A percentile compares a stretch with the other conserved stretches of the same genome.
Conservation (phyloP, 768 basidiomycete species). For the Collybia mongolica region DNA sequence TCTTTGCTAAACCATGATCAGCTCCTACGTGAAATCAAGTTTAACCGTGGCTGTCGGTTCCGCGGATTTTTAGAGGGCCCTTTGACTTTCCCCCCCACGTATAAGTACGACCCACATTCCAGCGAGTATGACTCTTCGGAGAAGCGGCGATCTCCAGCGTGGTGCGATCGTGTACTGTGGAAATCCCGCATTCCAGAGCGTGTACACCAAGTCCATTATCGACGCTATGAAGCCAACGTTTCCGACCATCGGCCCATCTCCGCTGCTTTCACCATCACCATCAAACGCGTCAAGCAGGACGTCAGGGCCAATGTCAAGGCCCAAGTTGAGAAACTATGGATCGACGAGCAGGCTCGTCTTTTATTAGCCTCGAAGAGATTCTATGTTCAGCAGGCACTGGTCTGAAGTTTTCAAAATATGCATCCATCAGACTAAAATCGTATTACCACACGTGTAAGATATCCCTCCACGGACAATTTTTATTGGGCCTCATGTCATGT, state of each 20-base stretch:
- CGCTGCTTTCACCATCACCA: slow-evolving; percentile 68
- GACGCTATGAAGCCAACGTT: slow-evolving; percentile 81
- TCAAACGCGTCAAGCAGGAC: slow-evolving; percentile 69
- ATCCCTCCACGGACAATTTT: background rate
- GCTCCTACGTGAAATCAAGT: slow-evolving; percentile 83
- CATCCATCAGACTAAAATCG: background rate
- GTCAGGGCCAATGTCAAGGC: slow-evolving; percentile 54
- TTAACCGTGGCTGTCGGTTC: slow-evolving; percentile 85
- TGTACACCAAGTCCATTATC: slow-evolving; percentile 69
- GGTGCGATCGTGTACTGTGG: slow-evolving; percentile 96
- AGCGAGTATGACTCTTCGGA: slow-evolving; percentile 84
- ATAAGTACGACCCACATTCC: slow-evolving; percentile 88
- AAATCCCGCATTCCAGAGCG: slow-evolving; percentile 54
- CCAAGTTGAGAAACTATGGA: slow-evolving; percentile 59
- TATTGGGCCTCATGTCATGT: background rate
- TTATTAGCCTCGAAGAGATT: slow-evolving; percentile 38
- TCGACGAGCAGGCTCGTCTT: slow-evolving; percentile 38
- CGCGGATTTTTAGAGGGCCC: slow-evolving; percentile 81
- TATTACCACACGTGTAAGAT: background rate
- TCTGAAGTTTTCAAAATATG: slow-evolving; percentile 9
- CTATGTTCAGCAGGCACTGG: slow-evolving; percentile 33
- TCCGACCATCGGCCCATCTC: slow-evolving; percentile 92
- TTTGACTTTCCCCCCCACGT: slow-evolving; percentile 85
- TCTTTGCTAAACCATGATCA: slow-evolving; percentile 80
- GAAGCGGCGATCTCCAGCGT: slow-evolving; percentile 87